A percentile compares a stretch with the other conserved stretches of the same genome.
Evolutionary conservation across 495 filamentous ascomycete species (phyloP).

Genomic region (Polyplosphaeria fusca): DNA sequence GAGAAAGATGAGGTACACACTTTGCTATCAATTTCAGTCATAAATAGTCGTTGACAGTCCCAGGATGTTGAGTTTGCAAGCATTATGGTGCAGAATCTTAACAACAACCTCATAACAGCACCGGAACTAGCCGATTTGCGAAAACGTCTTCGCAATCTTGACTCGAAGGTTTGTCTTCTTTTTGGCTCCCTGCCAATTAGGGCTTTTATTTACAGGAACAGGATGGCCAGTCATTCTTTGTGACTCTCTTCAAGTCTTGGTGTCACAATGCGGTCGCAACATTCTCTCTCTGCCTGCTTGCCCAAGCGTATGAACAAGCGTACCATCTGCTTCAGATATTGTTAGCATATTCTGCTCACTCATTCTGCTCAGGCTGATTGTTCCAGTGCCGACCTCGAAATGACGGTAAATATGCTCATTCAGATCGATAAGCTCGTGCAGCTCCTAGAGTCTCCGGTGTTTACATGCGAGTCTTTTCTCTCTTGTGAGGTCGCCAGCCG

Average conservation of each 20-base stretch:
- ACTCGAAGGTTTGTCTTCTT: constrained; percentile 61
- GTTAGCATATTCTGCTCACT: constrained; percentile 47
- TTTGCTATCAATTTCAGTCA: not conserved
- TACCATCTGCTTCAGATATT: constrained; percentile 97
- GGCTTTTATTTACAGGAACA: constrained; percentile 41
- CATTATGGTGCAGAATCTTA: constrained; percentile 99
- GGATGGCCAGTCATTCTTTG: constrained; percentile 94
- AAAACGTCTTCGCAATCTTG: constrained; percentile 84
- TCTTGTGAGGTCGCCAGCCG: not conserved
- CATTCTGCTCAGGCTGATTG: constrained; percentile 42
- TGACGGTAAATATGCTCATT: constrained; percentile 98
- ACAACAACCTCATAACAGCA: constrained; percentile 98
- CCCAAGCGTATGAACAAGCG: constrained; percentile 97
- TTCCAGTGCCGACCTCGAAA: constrained; percentile 86
- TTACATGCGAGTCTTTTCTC: constrained; percentile 64
- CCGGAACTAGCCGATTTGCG: constrained; percentile 88
- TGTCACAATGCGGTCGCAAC: constrained; percentile 98
- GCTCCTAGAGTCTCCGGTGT: constrained; percentile 94
- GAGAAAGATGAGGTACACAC: constrained; percentile 80
- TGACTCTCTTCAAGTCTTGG: constrained; percentile 92
- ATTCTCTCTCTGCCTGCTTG: constrained; percentile 91
- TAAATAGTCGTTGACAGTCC: constrained; percentile 2
- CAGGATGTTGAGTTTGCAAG: constrained; percentile 96
- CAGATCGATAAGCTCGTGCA: constrained; percentile 99
- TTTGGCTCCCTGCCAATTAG: not conserved